Percentiles rank a stretch among this genome's conserved stretches.
These are phyloP conservation scores for Trametes meyenii DNA, from an alignment of 768 basidiomycete genomes.

Conservation along the genomic window DNA sequence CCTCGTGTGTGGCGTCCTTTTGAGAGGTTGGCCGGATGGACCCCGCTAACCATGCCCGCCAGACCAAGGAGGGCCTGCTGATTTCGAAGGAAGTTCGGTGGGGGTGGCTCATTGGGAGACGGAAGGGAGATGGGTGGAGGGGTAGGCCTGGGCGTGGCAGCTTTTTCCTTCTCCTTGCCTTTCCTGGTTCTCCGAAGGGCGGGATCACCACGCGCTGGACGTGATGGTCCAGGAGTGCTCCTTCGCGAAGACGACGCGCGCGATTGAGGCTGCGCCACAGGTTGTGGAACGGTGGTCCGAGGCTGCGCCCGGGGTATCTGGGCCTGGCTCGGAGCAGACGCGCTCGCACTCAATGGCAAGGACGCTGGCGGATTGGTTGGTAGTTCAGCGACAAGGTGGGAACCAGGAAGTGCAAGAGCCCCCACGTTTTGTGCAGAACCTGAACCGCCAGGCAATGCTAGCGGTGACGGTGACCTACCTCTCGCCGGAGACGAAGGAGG, in stretches of 20 bases:
- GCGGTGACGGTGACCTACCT: slow-evolving; percentile 77
- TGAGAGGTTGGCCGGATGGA: slow-evolving; percentile 59
- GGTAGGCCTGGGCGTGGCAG: slow-evolving; percentile 46
- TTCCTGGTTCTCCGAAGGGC: slow-evolving; percentile 35
- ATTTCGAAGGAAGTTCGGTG: slow-evolving; percentile 71
- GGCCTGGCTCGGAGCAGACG: slow-evolving; percentile 36
- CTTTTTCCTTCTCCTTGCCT: slow-evolving; percentile 39
- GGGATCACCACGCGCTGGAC: slow-evolving; percentile 27
- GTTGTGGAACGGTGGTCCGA: not conserved
- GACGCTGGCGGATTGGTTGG: slow-evolving; percentile 78
- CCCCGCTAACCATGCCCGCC: slow-evolving; percentile 68
- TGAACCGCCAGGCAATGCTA: slow-evolving; percentile 58
- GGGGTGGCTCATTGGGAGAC: slow-evolving; percentile 59
- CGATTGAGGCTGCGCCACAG: not conserved
- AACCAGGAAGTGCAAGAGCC: slow-evolving; percentile 98
- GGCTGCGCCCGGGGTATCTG: slow-evolving; percentile 1
- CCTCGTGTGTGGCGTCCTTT: slow-evolving; percentile 48
- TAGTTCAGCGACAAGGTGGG: slow-evolving; percentile 87
- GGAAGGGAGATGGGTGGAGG: slow-evolving; percentile 65
- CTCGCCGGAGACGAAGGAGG: slow-evolving; percentile 69
- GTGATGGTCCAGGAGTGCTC: slow-evolving; percentile 21
- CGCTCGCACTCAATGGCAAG: slow-evolving; percentile 40
- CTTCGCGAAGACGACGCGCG: slow-evolving; percentile 8
- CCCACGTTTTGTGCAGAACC: slow-evolving; percentile 83
- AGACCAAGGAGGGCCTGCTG: slow-evolving; percentile 72